Percentiles rank a stretch among this genome's conserved stretches.
Evolutionary conservation across 805 yeast genomes (phyloP).

Genomic region (Ogataea angusta): DNA sequence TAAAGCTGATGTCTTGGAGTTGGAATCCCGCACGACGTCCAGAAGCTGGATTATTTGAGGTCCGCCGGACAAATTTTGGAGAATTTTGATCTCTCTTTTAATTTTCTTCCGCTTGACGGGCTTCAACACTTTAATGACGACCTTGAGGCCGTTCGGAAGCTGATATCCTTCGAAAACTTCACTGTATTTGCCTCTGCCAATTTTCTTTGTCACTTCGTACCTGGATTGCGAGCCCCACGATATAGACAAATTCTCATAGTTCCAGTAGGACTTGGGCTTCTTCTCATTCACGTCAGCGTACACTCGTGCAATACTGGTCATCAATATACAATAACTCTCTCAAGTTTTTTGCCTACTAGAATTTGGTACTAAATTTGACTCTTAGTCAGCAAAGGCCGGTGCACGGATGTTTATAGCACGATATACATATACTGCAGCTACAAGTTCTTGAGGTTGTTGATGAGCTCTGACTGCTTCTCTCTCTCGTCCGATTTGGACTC

Average conservation of each 20-base stretch:
- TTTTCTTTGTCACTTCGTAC: slow-evolving; percentile 72
- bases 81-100: slow-evolving; percentile 81
- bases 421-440: slow-evolving; percentile 11
- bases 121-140: slow-evolving; percentile 86
- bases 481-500: slow-evolving; percentile 37
- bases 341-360: not conserved
- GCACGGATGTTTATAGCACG: not conserved
- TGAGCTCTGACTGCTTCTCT: slow-evolving; percentile 39
- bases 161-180: slow-evolving; percentile 89
- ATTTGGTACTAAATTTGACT: not conserved
- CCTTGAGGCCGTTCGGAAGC: slow-evolving; percentile 55
- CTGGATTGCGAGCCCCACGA: slow-evolving; percentile 54
- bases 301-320: slow-evolving; percentile 42
- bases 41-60: slow-evolving; percentile 74
- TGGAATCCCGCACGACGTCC: slow-evolving; percentile 80
- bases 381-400: not conserved
- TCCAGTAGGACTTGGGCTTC: slow-evolving; percentile 78
- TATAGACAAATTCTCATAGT: slow-evolving; percentile 66
- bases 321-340: not conserved
- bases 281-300: slow-evolving; percentile 71
- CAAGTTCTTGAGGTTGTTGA: slow-evolving; percentile 34
- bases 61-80: slow-evolving; percentile 81
- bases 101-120: slow-evolving; percentile 93
- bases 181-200: slow-evolving; percentile 93
- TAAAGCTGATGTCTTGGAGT: slow-evolving; percentile 79